Base-by-base conservation (phyloP, 2,329 filamentous ascomycete genomes). In the Passalora sequoiae region DNA sequence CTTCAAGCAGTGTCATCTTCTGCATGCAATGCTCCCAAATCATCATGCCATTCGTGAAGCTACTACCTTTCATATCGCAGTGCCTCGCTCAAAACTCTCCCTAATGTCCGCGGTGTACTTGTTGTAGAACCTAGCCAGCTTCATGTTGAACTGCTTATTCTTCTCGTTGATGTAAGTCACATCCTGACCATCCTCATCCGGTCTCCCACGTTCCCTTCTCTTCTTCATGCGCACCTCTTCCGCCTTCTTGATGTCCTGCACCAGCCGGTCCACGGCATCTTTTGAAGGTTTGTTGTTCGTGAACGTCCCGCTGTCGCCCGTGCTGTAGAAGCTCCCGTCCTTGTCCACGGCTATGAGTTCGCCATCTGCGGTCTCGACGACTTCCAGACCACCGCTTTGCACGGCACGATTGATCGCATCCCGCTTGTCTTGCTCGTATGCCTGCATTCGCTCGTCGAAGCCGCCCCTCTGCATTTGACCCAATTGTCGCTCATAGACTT, bases 121-220 rank as follows among this genome's bases (percentile, higher is more conserved):
- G 71, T 98, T 92, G 70, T 98, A 98, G 72, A 97, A 98, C 55
- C 92, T 77, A 41, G 84, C 76, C 66, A 98, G 73, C 72, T 98
- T 97, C 72, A 94, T 83, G 80, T 98, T 98, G 74, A 98, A 98
- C 75, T 96, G 89, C 76, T 97, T 97, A 76, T 98, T 98, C 83
- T 98, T 96, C 70, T 96, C 89, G 70, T 98, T 98, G 78, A 98
- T 98, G 69, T 95, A 97, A 6, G 91, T 97, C 58, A 97, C 86
- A 67, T 98, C 92, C 20, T 81, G 84, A 36, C 89, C 86, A 51
- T 94, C 89, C 46, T 89, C 88, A 29, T 71, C 67, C 63, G 82
- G 78, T 9, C 80, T 78, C 64, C 85, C 81, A 40, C 89, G 77
- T 54, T 94, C 87, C 64, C 79, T 82, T 58, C 89, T 77, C 73